These are phyloP conservation scores for Phialocephala sp. DNA, from an alignment of 2,329 filamentous ascomycete genomes.

Conservation along the genomic window DNA sequence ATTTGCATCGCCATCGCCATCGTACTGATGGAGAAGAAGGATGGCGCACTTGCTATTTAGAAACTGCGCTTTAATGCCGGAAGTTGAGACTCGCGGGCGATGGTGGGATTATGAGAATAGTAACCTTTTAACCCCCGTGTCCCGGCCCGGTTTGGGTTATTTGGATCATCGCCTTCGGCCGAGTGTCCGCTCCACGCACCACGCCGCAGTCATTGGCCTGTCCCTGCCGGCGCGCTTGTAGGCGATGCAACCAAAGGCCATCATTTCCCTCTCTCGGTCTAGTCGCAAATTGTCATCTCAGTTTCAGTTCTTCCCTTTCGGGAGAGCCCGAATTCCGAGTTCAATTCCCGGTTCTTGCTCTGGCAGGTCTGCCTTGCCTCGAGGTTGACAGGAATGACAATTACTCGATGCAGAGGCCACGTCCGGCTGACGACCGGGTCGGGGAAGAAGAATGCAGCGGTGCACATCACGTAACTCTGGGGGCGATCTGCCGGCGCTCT, in stretches of 20 bases:
- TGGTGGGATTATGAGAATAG: background rate
- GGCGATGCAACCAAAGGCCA: background rate
- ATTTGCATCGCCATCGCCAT: background rate
- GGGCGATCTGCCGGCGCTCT: constrained; percentile 4
- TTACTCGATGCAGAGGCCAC: background rate
- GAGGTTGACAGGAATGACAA: background rate
- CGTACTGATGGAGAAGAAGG: background rate
- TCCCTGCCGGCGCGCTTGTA: constrained; percentile 4
- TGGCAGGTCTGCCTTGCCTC: background rate
- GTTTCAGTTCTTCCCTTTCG: background rate
- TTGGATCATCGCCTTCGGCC: background rate
- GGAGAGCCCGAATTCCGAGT: constrained; percentile 2
- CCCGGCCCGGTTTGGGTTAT: background rate
- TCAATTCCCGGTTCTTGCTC: background rate
- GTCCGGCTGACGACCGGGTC: background rate
- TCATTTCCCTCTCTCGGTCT: constrained; percentile 7
- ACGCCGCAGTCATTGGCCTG: background rate
- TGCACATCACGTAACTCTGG: constrained; percentile 8
- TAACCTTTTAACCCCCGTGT: background rate
- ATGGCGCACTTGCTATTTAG: background rate
- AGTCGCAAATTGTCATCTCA: background rate
- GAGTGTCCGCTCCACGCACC: background rate
- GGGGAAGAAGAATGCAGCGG: background rate
- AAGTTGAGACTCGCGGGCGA: background rate
- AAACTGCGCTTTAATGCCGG: background rate